Base-by-base conservation (phyloP, 1,284 basidiomycete genomes). In the Microbotryum lychnidis-dioicae region DNA sequence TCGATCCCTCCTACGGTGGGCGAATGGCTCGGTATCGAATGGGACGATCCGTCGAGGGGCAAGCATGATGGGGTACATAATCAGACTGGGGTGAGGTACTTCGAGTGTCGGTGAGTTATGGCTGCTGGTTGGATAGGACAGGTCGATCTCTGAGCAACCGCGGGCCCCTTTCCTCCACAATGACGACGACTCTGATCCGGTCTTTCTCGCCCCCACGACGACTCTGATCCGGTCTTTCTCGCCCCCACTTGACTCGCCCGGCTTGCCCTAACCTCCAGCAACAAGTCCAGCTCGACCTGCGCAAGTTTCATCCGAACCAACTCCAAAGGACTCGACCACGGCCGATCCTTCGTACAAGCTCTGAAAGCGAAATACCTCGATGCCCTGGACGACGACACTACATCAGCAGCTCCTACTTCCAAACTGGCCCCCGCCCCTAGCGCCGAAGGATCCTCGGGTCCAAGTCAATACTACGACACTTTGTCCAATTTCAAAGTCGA, bases 11-110 rank as follows among this genome's bases (percentile, higher is more conserved):
- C 81, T 21, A 83, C 87, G 0, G 73, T 76, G 9, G 89, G 87
- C 12, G 69, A 76, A 18, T 98, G 94, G 93, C 81, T 93, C 6
- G 94, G 94, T 16, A 82, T 97, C 56, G 93, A 97, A 77, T 98
- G 93, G 89, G 94, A 98, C 56, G 85, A 91, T 71, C 80, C 85
- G 6, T 63, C 73, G 1, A 81, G 89, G 57, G 93, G 93, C 29
- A 94, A 88, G 75, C 92, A 97, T 73, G 83, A 86, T 69, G 94
- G 94, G 14, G 74, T 79, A 60, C 37, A 66, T 37, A 61, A 62
- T 6, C 89, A 87, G 74, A 84, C 89, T 67, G 87, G 84, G 44
- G 82, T 79, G 59, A 80, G 79, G 44, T 93, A 96, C 75, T 98
- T 97, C 73, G 73, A 76, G 53, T 88, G 87, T 77, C 76, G 81